Evolutionary conservation across 768 basidiomycete species (phyloP).

Genomic region (Rhodosporidiobolus odoratus): DNA sequence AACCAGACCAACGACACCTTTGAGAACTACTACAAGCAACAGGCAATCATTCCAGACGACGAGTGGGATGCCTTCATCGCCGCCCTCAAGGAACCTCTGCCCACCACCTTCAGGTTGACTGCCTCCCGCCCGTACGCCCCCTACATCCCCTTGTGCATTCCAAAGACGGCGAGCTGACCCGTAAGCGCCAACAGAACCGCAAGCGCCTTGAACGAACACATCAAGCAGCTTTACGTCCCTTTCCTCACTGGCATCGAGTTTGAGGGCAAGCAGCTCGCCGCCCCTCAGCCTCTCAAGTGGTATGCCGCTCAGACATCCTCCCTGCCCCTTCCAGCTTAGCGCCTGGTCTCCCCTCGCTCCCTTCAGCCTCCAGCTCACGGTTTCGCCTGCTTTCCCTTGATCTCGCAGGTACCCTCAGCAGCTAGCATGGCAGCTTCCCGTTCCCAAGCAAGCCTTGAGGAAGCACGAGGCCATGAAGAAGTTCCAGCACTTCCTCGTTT

Average conservation of each 20-base stretch:
- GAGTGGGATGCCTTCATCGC: conserved; percentile 75
- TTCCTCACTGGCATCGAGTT: conserved; percentile 64
- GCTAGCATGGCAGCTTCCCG: conserved; percentile 94
- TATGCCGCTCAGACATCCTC: conserved; percentile 43
- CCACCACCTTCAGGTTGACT: conserved; percentile 89
- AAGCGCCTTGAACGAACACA: conserved; percentile 69
- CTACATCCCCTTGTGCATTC: neutral
- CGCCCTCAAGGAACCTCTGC: conserved; percentile 64
- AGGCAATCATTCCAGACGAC: conserved; percentile 62
- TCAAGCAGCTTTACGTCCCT: conserved; percentile 73
- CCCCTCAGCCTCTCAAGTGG: conserved; percentile 83
- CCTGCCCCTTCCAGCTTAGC: neutral
- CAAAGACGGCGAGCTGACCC: conserved; percentile 27
- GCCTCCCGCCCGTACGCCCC: conserved; percentile 71
- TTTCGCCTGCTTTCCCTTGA: neutral
- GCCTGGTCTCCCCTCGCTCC: neutral
- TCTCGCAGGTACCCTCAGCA: conserved; percentile 77
- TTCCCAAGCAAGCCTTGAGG: conserved; percentile 78
- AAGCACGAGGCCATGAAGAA: conserved; percentile 84
- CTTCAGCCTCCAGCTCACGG: neutral
- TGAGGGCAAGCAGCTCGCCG: conserved; percentile 67
- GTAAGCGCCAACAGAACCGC: conserved; percentile 52
- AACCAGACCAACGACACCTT: conserved; percentile 46
- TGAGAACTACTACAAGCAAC: conserved; percentile 55
- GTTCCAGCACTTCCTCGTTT: conserved; percentile 93